phyloP scores from a whole-genome alignment of 2,329 filamentous ascomycete species.

The Immersiporthe knoxdaviesiana region DNA sequence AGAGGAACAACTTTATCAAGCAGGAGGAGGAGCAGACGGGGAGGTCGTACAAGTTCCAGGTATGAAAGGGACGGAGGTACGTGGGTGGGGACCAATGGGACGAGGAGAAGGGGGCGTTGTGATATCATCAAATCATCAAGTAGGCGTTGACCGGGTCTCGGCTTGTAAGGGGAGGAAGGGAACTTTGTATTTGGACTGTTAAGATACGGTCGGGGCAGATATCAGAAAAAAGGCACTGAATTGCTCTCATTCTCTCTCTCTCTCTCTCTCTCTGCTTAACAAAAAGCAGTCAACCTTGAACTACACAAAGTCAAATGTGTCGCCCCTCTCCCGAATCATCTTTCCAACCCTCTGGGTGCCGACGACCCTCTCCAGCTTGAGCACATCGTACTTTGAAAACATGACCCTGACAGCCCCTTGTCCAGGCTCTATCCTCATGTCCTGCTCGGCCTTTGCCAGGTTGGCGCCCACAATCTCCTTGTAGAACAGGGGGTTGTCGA shows the following conservation, averaged over 20 bases:
- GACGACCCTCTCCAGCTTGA: slow-evolving; percentile 87
- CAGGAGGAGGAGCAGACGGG: slow-evolving; percentile 29
- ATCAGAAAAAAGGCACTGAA: not conserved
- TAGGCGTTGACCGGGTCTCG: slow-evolving; percentile 7
- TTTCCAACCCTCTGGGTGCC: slow-evolving; percentile 78
- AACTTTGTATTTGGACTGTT: slow-evolving; percentile 13
- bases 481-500: slow-evolving; percentile 86
- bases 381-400: slow-evolving; percentile 87
- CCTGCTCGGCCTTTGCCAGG: slow-evolving; percentile 62
- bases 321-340: slow-evolving; percentile 81
- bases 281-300: slow-evolving; percentile 21
- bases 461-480: slow-evolving; percentile 73
- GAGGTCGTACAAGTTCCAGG: slow-evolving; percentile 19
- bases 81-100: not conserved
- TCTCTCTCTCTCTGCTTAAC: not conserved
- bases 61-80: not conserved
- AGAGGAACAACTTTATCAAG: slow-evolving; percentile 15
- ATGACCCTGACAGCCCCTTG: slow-evolving; percentile 64
- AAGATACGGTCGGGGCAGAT: not conserved
- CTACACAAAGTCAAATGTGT: slow-evolving; percentile 95
- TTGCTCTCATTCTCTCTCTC: not conserved
- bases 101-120: not conserved
- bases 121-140: slow-evolving; percentile 7
- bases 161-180: not conserved
- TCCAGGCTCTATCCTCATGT: slow-evolving; percentile 57